Percentiles rank a stretch among this genome's conserved stretches.
Evolutionary conservation across 352 stramenopile species (phyloP).

Genomic region (Phytophthora quininea): DNA sequence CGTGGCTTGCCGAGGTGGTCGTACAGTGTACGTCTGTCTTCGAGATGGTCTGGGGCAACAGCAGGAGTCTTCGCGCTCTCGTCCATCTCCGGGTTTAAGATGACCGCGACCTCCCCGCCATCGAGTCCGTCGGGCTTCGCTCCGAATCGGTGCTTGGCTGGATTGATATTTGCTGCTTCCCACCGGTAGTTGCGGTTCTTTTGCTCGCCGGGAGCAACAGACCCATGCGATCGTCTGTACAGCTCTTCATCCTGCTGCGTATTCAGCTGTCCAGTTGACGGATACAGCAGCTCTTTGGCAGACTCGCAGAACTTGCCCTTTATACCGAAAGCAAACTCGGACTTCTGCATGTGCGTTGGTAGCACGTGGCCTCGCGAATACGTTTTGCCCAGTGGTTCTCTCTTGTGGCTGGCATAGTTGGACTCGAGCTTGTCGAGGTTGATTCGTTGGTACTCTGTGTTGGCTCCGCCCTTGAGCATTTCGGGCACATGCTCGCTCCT

Average conservation of each 20-base stretch:
- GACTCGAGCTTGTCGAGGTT: conserved; percentile 72
- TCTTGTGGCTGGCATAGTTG: conserved; percentile 81
- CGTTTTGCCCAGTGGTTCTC: conserved; percentile 77
- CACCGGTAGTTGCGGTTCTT: conserved; percentile 87
- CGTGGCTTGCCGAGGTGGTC: conserved; percentile 78
- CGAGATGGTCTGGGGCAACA: conserved; percentile 68
- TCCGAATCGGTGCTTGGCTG: conserved; percentile 75
- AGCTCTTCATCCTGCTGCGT: conserved; percentile 61
- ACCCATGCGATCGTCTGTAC: conserved; percentile 84
- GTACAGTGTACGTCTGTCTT: conserved; percentile 74
- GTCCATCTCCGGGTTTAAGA: conserved; percentile 80
- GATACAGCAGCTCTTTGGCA: conserved; percentile 86
- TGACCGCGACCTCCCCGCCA: conserved; percentile 54
- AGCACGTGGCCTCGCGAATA: conserved; percentile 74
- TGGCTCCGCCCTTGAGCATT: conserved; percentile 49
- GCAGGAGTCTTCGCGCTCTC: conserved; percentile 43
- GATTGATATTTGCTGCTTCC: conserved; percentile 69
- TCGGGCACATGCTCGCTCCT: conserved; percentile 73
- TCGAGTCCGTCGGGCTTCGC: conserved; percentile 37
- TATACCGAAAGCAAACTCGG: conserved; percentile 73
- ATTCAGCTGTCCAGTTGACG: conserved; percentile 55
- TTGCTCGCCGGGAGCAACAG: conserved; percentile 83
- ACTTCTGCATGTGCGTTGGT: conserved; percentile 53
- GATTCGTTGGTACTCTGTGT: conserved; percentile 72
- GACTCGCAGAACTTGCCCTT: conserved; percentile 76